Evolutionary conservation across 2,329 filamentous ascomycete species (phyloP).

Genomic region (Clonostachys rosea): DNA sequence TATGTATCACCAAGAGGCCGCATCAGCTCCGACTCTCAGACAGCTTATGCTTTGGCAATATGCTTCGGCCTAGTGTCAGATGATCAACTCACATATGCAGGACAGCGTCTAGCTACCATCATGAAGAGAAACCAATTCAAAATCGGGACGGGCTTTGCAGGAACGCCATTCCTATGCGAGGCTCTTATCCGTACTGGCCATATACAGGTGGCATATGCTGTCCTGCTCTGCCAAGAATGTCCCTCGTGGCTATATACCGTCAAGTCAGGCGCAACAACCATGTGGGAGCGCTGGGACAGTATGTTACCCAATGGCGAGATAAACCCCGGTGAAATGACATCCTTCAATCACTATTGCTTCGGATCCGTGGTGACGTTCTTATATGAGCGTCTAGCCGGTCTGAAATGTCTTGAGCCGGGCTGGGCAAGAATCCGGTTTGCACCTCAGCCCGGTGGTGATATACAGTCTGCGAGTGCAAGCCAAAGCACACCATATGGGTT

Average conservation of each 20-base stretch:
- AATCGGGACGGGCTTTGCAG: background rate
- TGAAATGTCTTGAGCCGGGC: background rate
- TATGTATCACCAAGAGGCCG: background rate
- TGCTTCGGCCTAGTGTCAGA: background rate
- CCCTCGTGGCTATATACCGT: slow-evolving; percentile 45
- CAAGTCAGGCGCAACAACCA: slow-evolving; percentile 37
- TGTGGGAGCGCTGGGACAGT: slow-evolving; percentile 47
- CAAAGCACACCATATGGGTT: background rate
- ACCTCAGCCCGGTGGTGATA: background rate
- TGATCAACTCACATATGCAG: background rate
- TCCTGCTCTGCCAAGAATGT: slow-evolving; percentile 36
- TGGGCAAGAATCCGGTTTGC: background rate
- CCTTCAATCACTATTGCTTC: slow-evolving; percentile 45
- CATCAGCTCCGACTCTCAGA: background rate
- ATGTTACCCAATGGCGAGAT: slow-evolving; percentile 34
- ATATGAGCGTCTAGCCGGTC: background rate
- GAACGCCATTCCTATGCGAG: background rate
- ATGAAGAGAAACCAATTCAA: background rate
- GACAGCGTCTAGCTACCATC: background rate
- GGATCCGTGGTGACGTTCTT: slow-evolving; percentile 28
- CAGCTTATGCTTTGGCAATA: background rate
- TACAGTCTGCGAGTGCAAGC: background rate
- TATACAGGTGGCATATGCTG: slow-evolving; percentile 31
- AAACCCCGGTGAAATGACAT: slow-evolving; percentile 41
- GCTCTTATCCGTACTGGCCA: background rate